A percentile compares a stretch with the other conserved stretches of the same genome.
Conservation (phyloP, 2,329 filamentous ascomycete genomes). For the Trichoderma gracile region DNA sequence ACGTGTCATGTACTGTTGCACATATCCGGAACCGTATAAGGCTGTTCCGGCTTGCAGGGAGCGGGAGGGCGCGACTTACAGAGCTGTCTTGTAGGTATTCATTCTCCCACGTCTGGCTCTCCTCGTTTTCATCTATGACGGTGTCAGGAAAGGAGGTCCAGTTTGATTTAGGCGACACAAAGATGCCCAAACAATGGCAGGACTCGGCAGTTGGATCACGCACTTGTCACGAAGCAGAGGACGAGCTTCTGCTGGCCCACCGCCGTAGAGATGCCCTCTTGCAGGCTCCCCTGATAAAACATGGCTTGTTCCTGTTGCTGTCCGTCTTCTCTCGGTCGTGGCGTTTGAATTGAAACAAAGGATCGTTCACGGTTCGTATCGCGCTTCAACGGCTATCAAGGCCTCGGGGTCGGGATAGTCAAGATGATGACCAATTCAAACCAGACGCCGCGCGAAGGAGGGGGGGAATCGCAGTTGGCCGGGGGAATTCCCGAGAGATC, state of each 20-base stretch:
- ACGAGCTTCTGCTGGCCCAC: conserved; percentile 76
- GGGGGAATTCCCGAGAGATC: conserved; percentile 1
- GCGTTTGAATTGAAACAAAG: not conserved
- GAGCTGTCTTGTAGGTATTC: conserved; percentile 62
- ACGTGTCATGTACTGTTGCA: not conserved
- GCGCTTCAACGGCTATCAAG: not conserved
- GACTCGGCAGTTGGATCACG: conserved; percentile 28
- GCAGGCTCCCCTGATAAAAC: conserved; percentile 80
- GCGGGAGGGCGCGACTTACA: conserved; percentile 45
- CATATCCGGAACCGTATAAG: not conserved
- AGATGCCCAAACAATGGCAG: not conserved
- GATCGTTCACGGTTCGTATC: not conserved
- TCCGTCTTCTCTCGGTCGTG: too few relatives aligned
- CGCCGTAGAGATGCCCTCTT: conserved; percentile 76
- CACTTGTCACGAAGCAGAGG: conserved; percentile 81
- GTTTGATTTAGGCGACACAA: not conserved
- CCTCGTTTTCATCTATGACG: conserved; percentile 62
- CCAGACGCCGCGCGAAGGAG: not conserved
- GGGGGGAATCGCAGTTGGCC: conserved; percentile 6
- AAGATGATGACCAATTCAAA: not conserved
- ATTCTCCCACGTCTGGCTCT: conserved; percentile 71
- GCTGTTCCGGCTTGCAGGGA: not conserved
- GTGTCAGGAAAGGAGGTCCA: not conserved
- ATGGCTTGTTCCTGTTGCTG: conserved; percentile 46
- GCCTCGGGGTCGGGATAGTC: not conserved